Conservation (phyloP, 2,329 filamentous ascomycete species). For the Thelonectria discophora region DNA sequence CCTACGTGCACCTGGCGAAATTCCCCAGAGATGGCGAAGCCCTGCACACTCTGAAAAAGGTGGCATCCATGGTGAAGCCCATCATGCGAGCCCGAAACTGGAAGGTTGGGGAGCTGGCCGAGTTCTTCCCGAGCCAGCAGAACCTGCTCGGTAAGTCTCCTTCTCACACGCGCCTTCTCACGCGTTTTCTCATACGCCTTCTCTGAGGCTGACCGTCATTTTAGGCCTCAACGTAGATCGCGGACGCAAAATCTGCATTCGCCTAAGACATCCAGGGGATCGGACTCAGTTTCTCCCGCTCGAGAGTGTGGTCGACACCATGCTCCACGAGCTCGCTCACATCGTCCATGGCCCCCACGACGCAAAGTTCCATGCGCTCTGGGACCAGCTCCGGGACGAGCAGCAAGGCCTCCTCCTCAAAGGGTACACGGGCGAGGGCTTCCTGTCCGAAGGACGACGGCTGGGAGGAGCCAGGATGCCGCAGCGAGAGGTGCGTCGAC, state of each 20-base stretch:
- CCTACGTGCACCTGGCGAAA: constrained; percentile 59
- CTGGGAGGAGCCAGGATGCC: constrained; percentile 76
- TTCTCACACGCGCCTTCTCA: background rate
- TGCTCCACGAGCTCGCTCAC: constrained; percentile 94
- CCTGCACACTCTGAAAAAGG: constrained; percentile 73
- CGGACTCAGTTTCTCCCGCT: constrained; percentile 79
- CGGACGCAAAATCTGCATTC: constrained; percentile 82
- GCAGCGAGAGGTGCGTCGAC: constrained; percentile 75
- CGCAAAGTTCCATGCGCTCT: constrained; percentile 81
- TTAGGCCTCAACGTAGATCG: constrained; percentile 78
- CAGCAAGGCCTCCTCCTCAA: constrained; percentile 78
- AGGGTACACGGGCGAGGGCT: constrained; percentile 91
- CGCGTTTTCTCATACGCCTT: too few species aligned
- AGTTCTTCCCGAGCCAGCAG: constrained; percentile 82
- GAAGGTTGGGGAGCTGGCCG: constrained; percentile 80
- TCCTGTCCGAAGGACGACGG: constrained; percentile 77
- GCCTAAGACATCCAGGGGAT: constrained; percentile 80
- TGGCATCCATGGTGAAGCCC: constrained; percentile 90
- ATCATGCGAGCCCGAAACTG: constrained; percentile 90
- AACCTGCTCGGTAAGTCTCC: constrained; percentile 71
- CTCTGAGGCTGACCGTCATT: constrained; percentile 12
- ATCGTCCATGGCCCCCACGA: constrained; percentile 87
- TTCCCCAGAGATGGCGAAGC: constrained; percentile 60
- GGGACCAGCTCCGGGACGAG: constrained; percentile 90
- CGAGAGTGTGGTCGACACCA: constrained; percentile 85